Conservation (phyloP, 116 monocot genomes). For the Zostera marina region DNA sequence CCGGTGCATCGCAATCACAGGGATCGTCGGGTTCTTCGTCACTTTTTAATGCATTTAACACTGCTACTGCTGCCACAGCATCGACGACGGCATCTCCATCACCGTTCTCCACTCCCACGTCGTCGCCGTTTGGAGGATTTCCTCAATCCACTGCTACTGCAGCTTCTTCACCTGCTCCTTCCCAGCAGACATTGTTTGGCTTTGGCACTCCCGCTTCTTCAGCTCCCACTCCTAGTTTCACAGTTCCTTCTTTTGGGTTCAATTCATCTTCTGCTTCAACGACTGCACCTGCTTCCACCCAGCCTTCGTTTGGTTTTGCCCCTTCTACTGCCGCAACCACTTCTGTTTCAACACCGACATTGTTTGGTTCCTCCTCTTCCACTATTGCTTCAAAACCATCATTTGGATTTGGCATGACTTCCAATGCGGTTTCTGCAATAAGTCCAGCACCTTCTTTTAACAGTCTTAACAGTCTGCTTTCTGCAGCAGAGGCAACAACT, state of each 20-base stretch:
- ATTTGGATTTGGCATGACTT: neutral
- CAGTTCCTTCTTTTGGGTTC: constrained; percentile 1
- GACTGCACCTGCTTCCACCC: neutral
- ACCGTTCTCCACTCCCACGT: neutral
- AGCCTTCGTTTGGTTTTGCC: neutral
- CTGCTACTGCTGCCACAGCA: too few relatives aligned
- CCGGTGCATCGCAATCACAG: neutral
- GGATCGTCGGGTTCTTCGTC: neutral
- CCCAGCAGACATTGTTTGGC: neutral
- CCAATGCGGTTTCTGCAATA: neutral
- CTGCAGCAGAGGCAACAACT: neutral
- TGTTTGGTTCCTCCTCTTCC: neutral
- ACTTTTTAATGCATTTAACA: neutral
- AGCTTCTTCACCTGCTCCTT: neutral
- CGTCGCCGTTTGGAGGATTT: neutral
- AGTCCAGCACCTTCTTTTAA: neutral
- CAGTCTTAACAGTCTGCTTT: neutral
- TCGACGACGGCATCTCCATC: neutral
- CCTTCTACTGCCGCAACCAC: neutral
- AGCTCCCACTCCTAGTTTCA: neutral
- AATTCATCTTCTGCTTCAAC: neutral
- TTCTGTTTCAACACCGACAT: neutral
- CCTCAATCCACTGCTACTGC: neutral
- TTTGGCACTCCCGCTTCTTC: constrained; percentile 1
- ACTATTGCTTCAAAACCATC: neutral